Base-by-base conservation (phyloP, 495 filamentous ascomycete species). In the Cryomyces antarcticus region DNA sequence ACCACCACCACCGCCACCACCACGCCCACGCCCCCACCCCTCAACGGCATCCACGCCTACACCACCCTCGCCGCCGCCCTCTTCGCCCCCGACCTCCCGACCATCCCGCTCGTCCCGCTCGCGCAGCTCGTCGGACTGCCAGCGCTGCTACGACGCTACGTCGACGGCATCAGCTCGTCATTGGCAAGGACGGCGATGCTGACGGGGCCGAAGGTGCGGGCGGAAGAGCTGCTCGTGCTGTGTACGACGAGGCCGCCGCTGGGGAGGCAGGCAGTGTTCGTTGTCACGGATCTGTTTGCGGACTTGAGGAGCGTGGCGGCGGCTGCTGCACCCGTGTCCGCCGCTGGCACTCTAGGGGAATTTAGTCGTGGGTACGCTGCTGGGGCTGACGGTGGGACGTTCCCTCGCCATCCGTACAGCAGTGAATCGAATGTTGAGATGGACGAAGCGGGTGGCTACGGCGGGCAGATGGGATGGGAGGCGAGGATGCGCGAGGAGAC, bases 31-130 rank as follows among this genome's bases (percentile, higher is more conserved):
- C 65, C n/a, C 66, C 82, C 33, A 61, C 17, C 2, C 17, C 17
- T 64, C 33, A 56, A 65, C 51, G 82, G 86, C 65, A 75, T 93
- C 43, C 56, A 62, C 10, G 61, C 73, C 41, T 73, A 88, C 31
- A 86, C 89, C 65, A 35, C 53, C 17, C 74, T 93, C 35, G 82
- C 92, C 72, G 74, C 75, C 47, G 47, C 70, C 41, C 72, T 93
- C 28, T 60, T 82, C 54, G 52, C 57, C 38, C 68, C 71, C 38
- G 62, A 65, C 40, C 49, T 61, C 0, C 64, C 68, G 30, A 55
- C 59, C 49, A 62, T 67, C 1, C 63, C 68, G 7, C 63, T 76
- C 52, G 82, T 84, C 0, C 86, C 83, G 0, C 77, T 55, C 6
- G 4, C 33, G 13, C 39, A 28, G 2, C 42, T 46, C 5, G 37